Evolutionary conservation across 768 basidiomycete genomes (phyloP).

Genomic region (Tephrocybe rancida): DNA sequence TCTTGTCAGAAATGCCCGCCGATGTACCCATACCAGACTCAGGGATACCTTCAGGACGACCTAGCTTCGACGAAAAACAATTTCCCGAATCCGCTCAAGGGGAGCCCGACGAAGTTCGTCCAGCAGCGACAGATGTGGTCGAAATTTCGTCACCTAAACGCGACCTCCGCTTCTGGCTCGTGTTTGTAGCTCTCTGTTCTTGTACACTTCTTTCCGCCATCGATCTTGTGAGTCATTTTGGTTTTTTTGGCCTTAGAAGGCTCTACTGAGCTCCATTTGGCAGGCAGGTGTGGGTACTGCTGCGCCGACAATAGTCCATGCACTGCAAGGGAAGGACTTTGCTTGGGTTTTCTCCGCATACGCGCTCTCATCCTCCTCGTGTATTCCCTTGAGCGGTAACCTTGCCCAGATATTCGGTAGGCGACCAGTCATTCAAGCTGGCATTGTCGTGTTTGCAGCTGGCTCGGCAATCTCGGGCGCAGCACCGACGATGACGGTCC

Average conservation of each 20-base stretch:
- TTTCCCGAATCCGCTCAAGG: too few species aligned
- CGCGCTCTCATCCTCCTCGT: constrained; percentile 28
- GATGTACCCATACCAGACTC: too few species aligned
- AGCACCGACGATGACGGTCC: constrained; percentile 11
- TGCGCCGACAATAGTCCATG: constrained; percentile 28
- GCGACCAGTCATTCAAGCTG: constrained; percentile 1
- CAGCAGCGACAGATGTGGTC: not conserved
- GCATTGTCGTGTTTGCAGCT: constrained; percentile 8
- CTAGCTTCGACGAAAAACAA: too few species aligned
- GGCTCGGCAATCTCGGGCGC: constrained; percentile 8
- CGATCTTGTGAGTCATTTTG: constrained; percentile 4
- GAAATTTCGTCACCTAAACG: constrained; percentile 2
- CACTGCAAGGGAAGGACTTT: constrained; percentile 27
- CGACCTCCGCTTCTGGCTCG: constrained; percentile 13
- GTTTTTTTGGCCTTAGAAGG: not conserved
- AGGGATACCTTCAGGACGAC: too few species aligned
- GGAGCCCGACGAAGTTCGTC: too few species aligned
- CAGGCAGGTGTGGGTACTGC: constrained; percentile 30
- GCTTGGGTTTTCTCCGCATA: constrained; percentile 28
- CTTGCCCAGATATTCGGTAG: constrained; percentile 28
- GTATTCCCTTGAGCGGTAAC: constrained; percentile 31
- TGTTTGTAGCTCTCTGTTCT: constrained; percentile 9
- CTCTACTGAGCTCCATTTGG: not conserved
- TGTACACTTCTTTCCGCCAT: constrained; percentile 9
- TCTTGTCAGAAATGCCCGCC: too few species aligned